Evolutionary conservation across 345 rosid genomes (phyloP), one percentile per base, ranked within the genome.

Genomic region (Melastoma malabathricum): DNA sequence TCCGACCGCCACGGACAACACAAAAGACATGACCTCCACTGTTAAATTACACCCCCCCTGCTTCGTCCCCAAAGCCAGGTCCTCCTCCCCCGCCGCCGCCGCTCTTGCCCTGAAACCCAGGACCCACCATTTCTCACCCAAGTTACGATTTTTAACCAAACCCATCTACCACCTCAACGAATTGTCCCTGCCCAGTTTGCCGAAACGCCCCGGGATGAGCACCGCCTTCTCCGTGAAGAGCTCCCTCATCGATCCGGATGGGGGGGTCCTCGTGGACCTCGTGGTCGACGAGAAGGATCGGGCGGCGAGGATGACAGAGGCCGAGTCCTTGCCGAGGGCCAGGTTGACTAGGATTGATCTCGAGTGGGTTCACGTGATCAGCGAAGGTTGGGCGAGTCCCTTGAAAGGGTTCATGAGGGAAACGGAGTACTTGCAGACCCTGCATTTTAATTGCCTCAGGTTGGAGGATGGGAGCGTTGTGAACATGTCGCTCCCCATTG

Each of bases 311-410:
- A 68, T 68, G 18, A 27, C 18, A 13, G 94, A 88, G 59, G 79
- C 94, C 1, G 84, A 72, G 46, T 44, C 77, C 47, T 62, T 87
- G 81, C 86, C 87, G 18, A 76, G 59, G 68, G 94, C 78, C 63
- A 61, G 52, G 63, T 69, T 92, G 53, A 76, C 80, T 8, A 70
- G 69, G 74, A 78, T 84, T 19, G 99, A 92, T 63, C 50, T 83
- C 25, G 97, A 93, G 75, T 93, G 99, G 99, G 86, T 81, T 15
- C 99, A 88, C 19, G 97, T 92, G 71, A 71, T 84, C 13, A 70
- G 88, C 47, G 95, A 92, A 57, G 98, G 98, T 0, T 92, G 97
- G 97, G 93, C 98, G 43, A 92, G 90, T 66, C 98, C 97, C 18
- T 59, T 92, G 51, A 73, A 66, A 73, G 98, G 97, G 49, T 92